Evolutionary conservation across 352 stramenopile species (phyloP).

Genomic region (Phytophthora pistaciae): DNA sequence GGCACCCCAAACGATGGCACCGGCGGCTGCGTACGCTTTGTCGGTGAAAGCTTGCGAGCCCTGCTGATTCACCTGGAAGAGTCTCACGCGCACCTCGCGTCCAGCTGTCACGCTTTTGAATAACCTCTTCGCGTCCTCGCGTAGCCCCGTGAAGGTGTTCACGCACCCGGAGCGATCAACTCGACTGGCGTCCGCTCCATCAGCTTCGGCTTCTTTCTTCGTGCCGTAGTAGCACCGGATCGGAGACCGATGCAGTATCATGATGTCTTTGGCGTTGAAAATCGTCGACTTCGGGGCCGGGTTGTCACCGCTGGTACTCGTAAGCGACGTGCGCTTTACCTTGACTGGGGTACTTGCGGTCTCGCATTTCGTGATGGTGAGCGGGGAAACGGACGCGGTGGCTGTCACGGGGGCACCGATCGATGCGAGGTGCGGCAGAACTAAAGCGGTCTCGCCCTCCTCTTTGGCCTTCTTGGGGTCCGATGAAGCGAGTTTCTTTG

Average conservation of each 20-base stretch:
- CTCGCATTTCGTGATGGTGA: slow-evolving; percentile 30
- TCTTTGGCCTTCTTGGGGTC: slow-evolving; percentile 18
- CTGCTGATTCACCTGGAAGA: slow-evolving; percentile 78
- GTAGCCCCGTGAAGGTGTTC: slow-evolving; percentile 88
- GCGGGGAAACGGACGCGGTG: slow-evolving; percentile 13
- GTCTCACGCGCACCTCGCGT: slow-evolving; percentile 69
- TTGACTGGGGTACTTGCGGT: slow-evolving; percentile 6
- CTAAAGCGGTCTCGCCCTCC: slow-evolving; percentile 15
- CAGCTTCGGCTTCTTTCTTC: slow-evolving; percentile 80
- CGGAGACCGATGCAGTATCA: slow-evolving; percentile 79
- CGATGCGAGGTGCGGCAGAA: slow-evolving; percentile 9
- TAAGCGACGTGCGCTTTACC: slow-evolving; percentile 26
- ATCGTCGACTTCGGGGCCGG: slow-evolving; percentile 17
- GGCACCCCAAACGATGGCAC: slow-evolving; percentile 84
- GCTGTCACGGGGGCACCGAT: slow-evolving; percentile 25
- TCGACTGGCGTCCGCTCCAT: slow-evolving; percentile 64
- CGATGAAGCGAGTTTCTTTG: slow-evolving; percentile 8
- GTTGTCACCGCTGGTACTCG: slow-evolving; percentile 10
- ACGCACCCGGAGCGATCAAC: slow-evolving; percentile 74
- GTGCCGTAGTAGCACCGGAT: slow-evolving; percentile 85
- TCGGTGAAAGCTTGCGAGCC: slow-evolving; percentile 59
- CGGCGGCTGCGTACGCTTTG: slow-evolving; percentile 74
- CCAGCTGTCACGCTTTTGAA: slow-evolving; percentile 71
- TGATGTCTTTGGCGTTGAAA: slow-evolving; percentile 83
- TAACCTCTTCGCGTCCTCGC: slow-evolving; percentile 84